Percentiles rank a stretch among this genome's conserved stretches.
These are phyloP conservation scores for Panellus pusillus DNA, from an alignment of 768 basidiomycete genomes.

Conservation along the genomic window DNA sequence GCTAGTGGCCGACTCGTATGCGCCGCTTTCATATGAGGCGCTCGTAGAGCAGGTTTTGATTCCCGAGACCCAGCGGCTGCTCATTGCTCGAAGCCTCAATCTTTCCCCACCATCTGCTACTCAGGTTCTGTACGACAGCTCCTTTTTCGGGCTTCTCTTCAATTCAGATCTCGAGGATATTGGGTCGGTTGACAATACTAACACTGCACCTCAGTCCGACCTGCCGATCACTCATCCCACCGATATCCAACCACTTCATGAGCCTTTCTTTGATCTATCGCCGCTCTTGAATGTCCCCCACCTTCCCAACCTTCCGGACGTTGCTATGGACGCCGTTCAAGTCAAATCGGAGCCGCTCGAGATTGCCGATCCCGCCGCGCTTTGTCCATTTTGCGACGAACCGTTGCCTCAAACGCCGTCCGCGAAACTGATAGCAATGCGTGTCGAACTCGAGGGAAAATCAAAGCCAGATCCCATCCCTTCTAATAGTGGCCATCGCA, in stretches of 20 bases:
- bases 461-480: neutral
- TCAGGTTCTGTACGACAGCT: neutral
- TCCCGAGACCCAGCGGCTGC: neutral
- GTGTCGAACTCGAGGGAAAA: neutral
- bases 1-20: neutral
- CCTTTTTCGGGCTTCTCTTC: neutral
- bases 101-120: neutral
- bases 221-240: neutral
- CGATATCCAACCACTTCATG: too few relatives aligned
- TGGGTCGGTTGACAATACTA: neutral
- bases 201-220: too few relatives aligned
- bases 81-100: neutral
- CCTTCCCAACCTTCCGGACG: neutral
- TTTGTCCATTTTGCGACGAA: conserved; percentile 9
- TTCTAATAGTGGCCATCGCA: neutral
- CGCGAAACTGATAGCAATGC: neutral
- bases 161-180: neutral
- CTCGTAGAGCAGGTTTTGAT: neutral
- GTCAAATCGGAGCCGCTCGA: neutral
- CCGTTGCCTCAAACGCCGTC: neutral
- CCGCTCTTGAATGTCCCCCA: neutral
- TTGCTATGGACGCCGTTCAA: neutral
- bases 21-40: neutral
- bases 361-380: neutral
- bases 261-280: neutral